Base-by-base conservation (phyloP, 805 yeast genomes). In the Wickerhamomyces canadensis region DNA sequence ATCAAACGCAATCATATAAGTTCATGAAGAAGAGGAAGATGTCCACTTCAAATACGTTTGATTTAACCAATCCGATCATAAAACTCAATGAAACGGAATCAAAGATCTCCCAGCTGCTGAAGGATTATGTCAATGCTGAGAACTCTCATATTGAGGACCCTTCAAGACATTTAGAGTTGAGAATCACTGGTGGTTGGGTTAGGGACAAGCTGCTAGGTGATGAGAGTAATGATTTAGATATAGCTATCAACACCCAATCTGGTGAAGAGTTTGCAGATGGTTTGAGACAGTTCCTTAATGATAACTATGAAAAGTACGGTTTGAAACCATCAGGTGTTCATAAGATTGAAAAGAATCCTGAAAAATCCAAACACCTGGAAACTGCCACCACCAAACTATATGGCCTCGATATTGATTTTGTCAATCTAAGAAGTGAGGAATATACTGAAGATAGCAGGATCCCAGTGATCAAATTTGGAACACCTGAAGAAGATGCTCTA, bases 151-250 rank as follows among this genome's bases (percentile, higher is more conserved):
- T 38, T 7, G 18, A 37, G 4, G 30, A 34, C 14, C 34, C 33
- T 3, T 36, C 40, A 4, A 44, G 53, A 15, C 51, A 45, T n/a
- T 55, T 81, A 9, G 80, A 72, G 31, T 67, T 84, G 12, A 60
- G 98, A 42, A 84, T 93, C 47, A 89, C 97, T 0, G 98, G 98
- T 25, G 98, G 98, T 0, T 91, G 98, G 98, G 98, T 93, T 3
- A 72, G 98, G 49, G 98, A 93, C 59, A 93, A 93, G 61, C 65
- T 93, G 21, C 65, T 93, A 22, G 95, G 95, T 0, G 70, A 72
- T 33, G 77, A 76, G 17, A 80, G 91, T 29, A 79, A 91, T 54
- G 99, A 93, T 58, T 67, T 93, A 22, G 99, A 93, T 52, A 85
- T 93, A 33, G 97, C 97, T 6, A 77, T 93, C 33, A 88, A 93